Base-by-base conservation (phyloP, 371 early-diverging fungal genomes). In the Mucor plumbeus region DNA sequence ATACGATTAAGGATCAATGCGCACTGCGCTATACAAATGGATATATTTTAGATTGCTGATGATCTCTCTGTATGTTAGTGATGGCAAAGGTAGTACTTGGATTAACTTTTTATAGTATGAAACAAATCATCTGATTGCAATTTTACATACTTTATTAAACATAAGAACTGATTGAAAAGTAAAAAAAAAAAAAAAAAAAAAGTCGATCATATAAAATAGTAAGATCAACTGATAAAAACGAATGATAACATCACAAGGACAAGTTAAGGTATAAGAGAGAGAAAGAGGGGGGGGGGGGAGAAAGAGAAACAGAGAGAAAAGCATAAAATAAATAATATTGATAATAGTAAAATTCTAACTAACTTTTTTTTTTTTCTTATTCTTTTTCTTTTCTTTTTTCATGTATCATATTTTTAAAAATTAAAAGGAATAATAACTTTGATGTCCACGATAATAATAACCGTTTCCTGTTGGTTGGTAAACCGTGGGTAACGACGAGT, bases 401-500 rank as follows among this genome's bases (percentile, higher is more conserved):
- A 53, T 53, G 53, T 31, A 31, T 10, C 53, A 53, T 53, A 53
- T 53, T 14, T 53, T 53, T 21, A 53, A 14, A 13, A 14, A 21
- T 53, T 53, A 53, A 7, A 53, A 53, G 31, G 53, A 31, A 53
- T 53, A 26, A 13, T 53, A 53, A 5, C 31, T 14, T 31, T 53
- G 53, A 21, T 31, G 26, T 53, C 53, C 31, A 53, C 31, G 53
- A 53, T 53, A 53, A 14, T 31, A 53, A 31, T 53, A 53, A 31
- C 53, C 53, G 19, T 11, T 31, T 53, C 11, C 53, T 53, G 53
- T 31, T 53, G 53, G 31, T 53, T 53, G 53, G 53, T 53, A 53
- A 21, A 53, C 53, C 26, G 53, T 53, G 53, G 53, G 59, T 59
- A 59, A 57, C 34, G 36, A 57, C 13, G 57, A 40, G 35, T 38